Evolutionary conservation across 495 filamentous ascomycete genomes (phyloP).

Genomic region (Penicillium lividum): DNA sequence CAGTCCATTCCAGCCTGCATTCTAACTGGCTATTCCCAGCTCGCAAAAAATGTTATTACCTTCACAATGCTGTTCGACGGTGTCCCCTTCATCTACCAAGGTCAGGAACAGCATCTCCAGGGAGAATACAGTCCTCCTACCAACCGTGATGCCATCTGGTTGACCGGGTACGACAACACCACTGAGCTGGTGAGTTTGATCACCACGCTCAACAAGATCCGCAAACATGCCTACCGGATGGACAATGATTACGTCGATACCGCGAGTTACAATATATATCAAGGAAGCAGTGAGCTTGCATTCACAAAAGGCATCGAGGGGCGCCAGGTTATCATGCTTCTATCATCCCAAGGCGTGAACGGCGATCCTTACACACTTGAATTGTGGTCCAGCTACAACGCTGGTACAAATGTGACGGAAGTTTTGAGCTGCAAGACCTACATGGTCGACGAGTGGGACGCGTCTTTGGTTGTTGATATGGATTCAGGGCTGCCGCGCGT

Average conservation of each 20-base stretch:
- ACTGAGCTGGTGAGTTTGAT: constrained; percentile 62
- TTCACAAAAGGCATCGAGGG: constrained; percentile 62
- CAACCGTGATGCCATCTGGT: constrained; percentile 78
- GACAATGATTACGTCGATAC: constrained; percentile 51
- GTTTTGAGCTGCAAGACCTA: constrained; percentile 50
- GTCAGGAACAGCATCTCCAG: constrained; percentile 71
- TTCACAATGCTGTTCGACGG: constrained; percentile 71
- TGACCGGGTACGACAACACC: constrained; percentile 59
- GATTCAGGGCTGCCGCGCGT: constrained; percentile 52
- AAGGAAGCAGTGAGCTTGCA: constrained; percentile 56
- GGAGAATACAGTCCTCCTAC: constrained; percentile 55
- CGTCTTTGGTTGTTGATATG: constrained; percentile 44
- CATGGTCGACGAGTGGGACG: constrained; percentile 45
- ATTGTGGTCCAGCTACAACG: constrained; percentile 43
- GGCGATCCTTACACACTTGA: constrained; percentile 45
- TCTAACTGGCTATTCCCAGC: constrained; percentile 23
- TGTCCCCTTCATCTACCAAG: constrained; percentile 64
- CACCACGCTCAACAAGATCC: constrained; percentile 57
- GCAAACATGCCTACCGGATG: constrained; percentile 53
- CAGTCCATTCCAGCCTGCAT: not conserved
- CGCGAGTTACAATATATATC: constrained; percentile 46
- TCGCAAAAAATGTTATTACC: constrained; percentile 67
- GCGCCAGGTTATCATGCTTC: constrained; percentile 57
- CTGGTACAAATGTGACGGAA: constrained; percentile 42
- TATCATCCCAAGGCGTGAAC: constrained; percentile 55